Base-by-base conservation (phyloP, 345 rosid genomes). In the Erodium maritimum region DNA sequence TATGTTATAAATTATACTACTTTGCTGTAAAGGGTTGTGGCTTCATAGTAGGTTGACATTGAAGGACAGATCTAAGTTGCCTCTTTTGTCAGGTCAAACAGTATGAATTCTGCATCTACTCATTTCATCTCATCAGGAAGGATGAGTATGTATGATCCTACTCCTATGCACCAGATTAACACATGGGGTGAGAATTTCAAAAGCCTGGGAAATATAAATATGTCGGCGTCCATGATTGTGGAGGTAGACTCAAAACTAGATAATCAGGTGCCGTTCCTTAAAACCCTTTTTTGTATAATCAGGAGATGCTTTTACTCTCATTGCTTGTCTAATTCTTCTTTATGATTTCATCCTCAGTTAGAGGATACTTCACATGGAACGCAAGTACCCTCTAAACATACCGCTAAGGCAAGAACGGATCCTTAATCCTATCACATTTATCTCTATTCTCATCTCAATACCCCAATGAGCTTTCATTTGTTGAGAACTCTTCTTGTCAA, bases 291-390 rank as follows among this genome's bases (percentile, higher is more conserved):
- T 34, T 33, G 7, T 17, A 12, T 22, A 13, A 4, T 21, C 1
- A 33, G 37, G 9, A 29, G 68, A 61, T 25, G 18, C 23, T 21
- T 65, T 34, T 53, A 21, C 5, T 14, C 58, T 12, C 23, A 4
- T 42, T 50, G 18, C 19, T 45, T 50, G 17, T 19, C 16, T 60
- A 17, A 59, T 67, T 19, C 45, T 61, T 10, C 10, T 65, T 65
- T 14, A 67, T 61, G 57, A 54, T 58, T 54, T 65, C 75, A 23
- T 78, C 58, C 55, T 24, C 23, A 93, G 99, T 93, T 94, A 0
- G 96, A 86, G 72, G 90, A 90, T 62, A 80, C 85, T 76, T 93
- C 90, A 19, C 87, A 74, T 2, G 95, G 80, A 33, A 69, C 83
- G 22, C 69, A 69, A 23, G 88, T 73, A 61, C 73, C 78, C 64